phyloP scores from a whole-genome alignment of 228 moss, liverwort and hornwort species.

The Sphagnum fallax region DNA sequence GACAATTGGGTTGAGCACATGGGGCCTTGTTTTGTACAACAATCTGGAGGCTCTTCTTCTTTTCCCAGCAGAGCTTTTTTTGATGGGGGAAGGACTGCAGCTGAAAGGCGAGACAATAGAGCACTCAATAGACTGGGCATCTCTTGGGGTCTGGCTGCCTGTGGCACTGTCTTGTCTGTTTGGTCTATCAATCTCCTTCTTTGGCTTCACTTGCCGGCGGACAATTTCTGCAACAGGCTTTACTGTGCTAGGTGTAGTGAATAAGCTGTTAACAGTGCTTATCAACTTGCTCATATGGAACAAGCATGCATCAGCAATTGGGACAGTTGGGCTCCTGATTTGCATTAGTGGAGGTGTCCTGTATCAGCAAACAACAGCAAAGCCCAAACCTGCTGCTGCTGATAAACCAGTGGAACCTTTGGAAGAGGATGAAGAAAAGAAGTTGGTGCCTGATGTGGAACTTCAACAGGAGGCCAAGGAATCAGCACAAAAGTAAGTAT shows the following conservation, averaged over 20 bases:
- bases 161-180: constrained; percentile 50
- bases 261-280: constrained; percentile 59
- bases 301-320: constrained; percentile 46
- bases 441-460: no score
- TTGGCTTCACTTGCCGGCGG: constrained; percentile 50
- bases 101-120: constrained; percentile 18
- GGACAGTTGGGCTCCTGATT: constrained; percentile 48
- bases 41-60: constrained; percentile 55
- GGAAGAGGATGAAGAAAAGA: no score
- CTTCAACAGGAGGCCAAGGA: no score
- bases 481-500: no score
- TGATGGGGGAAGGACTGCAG: constrained; percentile 43
- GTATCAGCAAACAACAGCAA: constrained; percentile 56
- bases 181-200: constrained; percentile 52
- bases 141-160: constrained; percentile 38
- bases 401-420: no score
- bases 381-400: constrained; percentile 9
- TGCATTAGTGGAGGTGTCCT: constrained; percentile 53
- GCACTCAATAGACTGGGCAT: constrained; percentile 34
- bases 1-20: constrained; percentile 57
- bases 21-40: constrained; percentile 62
- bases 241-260: constrained; percentile 57
- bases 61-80: constrained; percentile 46
- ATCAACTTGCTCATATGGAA: constrained; percentile 63
- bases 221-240: constrained; percentile 60